Base-by-base conservation (phyloP, 345 rosid species). In the Pistacia vera region DNA sequence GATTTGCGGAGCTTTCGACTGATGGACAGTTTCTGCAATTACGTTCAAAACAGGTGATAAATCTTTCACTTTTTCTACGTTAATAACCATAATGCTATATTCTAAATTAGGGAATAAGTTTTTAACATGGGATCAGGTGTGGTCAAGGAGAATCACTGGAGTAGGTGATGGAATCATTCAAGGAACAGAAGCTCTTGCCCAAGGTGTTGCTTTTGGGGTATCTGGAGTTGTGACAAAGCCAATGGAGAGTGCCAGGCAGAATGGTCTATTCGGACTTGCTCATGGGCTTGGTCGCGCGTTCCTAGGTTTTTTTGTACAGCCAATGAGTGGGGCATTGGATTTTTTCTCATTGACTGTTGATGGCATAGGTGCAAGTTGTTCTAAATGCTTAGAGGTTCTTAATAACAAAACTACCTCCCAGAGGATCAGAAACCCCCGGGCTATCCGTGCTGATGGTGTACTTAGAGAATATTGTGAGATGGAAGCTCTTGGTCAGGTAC, bases 151-250 rank as follows among this genome's bases (percentile, higher is more conserved):
- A 85, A 92, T 96, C 86, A 93, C 97, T 63, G 99, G 99, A 67
- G 93, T 96, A 66, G 92, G 98, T 79, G 97, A 96, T 83, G 99
- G 95, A 77, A 77, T 96, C 75, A 81, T 96, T 80, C 97, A 87
- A 90, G 99, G 99, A 76, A 90, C 98, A 59, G 99, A 96, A 87
- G 99, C 99, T 80, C 83, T 96, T 68, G 99, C 99, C 35, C 99
- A 96, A 81, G 98, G 98, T 84, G 79, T 96, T 86, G 99, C 97
- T 79, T 96, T 96, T 81, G 99, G 98, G 81, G 92, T 96, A 49
- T 90, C 99, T 78, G 99, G 99, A 86, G 97, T 93, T 71, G 90
- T 96, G 85, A 96, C 80, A 35, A 96, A 96, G 80, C 99, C 99
- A 48, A 81, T 96, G 82, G 97, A 93, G 87, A 96, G 95, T 86